A percentile compares a stretch with the other conserved stretches of the same genome.
Evolutionary conservation across 1,284 basidiomycete species (phyloP).

Genomic region (Phaffia rhodozyma): DNA sequence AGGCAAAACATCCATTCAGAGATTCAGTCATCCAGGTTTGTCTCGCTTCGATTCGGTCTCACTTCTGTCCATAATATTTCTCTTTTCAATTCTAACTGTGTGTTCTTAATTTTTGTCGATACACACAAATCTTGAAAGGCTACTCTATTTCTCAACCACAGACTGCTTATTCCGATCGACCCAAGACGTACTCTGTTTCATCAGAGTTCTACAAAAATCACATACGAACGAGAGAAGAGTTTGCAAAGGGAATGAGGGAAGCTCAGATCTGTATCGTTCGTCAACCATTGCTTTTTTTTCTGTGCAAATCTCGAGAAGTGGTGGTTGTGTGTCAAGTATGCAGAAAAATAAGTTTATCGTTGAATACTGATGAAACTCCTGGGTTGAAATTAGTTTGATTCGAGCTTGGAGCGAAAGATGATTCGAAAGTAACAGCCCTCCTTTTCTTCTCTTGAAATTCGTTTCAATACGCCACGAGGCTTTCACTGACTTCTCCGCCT

Average conservation of each 20-base stretch:
- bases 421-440: slow-evolving; percentile 29
- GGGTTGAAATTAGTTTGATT: slow-evolving; percentile 26
- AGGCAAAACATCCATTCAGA: slow-evolving; percentile 22
- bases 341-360: neutral
- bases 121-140: slow-evolving; percentile 19
- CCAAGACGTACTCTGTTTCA: slow-evolving; percentile 29
- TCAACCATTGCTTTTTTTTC: neutral
- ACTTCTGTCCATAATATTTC: too few species aligned
- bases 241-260: slow-evolving; percentile 32
- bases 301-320: neutral
- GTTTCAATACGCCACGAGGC: neutral
- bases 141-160: slow-evolving; percentile 28
- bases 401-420: slow-evolving; percentile 34
- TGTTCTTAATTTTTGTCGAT: neutral
- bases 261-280: slow-evolving; percentile 31
- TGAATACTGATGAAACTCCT: too few species aligned
- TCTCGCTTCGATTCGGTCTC: neutral
- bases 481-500: neutral
- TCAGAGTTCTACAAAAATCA: slow-evolving; percentile 30
- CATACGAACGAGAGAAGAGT: slow-evolving; percentile 27
- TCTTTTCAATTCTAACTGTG: neutral
- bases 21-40: slow-evolving; percentile 28
- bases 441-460: neutral
- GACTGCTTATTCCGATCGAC: slow-evolving; percentile 23
- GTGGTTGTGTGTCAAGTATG: too few species aligned